A percentile compares a stretch with the other conserved stretches of the same genome.
phyloP scores from a whole-genome alignment of 805 yeast species.

The Metschnikowia corniflorae region DNA sequence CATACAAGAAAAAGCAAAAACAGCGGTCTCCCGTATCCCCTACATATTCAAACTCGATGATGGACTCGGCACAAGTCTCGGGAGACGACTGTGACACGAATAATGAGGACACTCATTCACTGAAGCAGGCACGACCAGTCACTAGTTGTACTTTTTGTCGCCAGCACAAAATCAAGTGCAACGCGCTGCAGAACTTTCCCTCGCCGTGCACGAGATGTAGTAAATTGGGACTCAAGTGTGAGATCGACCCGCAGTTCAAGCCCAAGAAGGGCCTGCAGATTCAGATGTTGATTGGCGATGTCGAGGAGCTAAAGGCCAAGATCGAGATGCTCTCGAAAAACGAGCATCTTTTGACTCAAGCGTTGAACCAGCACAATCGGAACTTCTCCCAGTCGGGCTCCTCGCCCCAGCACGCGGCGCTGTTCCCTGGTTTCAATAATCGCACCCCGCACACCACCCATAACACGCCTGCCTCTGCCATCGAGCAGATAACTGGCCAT shows the following conservation, averaged over 20 bases:
- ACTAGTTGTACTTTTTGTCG: slow-evolving; percentile 93
- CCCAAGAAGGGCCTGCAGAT: slow-evolving; percentile 92
- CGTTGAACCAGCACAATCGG: slow-evolving; percentile 44
- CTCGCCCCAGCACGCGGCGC: slow-evolving; percentile 8
- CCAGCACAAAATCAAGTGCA: slow-evolving; percentile 90
- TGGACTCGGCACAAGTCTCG: slow-evolving; percentile 5
- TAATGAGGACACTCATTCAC: slow-evolving; percentile 5
- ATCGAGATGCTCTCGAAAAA: slow-evolving; percentile 61
- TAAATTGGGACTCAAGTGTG: slow-evolving; percentile 75
- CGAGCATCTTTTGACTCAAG: slow-evolving; percentile 66
- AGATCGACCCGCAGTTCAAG: slow-evolving; percentile 85
- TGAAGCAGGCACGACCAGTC: slow-evolving; percentile 61
- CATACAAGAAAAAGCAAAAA: slow-evolving; percentile 13
- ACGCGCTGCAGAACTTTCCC: slow-evolving; percentile 82
- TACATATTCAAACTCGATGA: slow-evolving; percentile 4
- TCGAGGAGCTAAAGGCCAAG: slow-evolving; percentile 72
- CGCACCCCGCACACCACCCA: slow-evolving; percentile 7
- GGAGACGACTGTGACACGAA: slow-evolving; percentile 1
- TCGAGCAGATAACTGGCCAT: slow-evolving; percentile 17
- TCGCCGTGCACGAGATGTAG: slow-evolving; percentile 80
- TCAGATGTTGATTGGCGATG: slow-evolving; percentile 78
- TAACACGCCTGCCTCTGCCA: slow-evolving; percentile 12
- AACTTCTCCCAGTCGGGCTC: slow-evolving; percentile 20
- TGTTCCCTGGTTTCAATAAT: slow-evolving; percentile 7
- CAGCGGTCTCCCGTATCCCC: slow-evolving; percentile 8